A percentile compares a stretch with the other conserved stretches of the same genome.
phyloP scores from a whole-genome alignment of 768 basidiomycete species.

The Mrakia blollopis region DNA sequence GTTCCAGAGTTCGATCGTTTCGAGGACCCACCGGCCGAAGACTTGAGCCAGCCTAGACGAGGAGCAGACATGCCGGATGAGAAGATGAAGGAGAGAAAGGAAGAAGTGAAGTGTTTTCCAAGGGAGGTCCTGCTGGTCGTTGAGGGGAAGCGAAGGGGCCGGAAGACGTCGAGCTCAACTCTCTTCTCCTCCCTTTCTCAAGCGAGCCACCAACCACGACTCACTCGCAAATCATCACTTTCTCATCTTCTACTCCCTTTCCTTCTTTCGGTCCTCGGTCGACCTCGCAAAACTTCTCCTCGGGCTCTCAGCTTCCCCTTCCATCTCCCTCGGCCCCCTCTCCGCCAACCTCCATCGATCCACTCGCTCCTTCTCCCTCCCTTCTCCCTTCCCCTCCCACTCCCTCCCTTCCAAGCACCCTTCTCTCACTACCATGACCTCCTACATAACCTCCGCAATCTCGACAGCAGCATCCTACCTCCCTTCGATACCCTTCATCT shows the following conservation, averaged over 20 bases:
- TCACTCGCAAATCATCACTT: no score
- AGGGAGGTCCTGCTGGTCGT: neutral
- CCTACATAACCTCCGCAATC: neutral
- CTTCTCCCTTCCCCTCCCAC: neutral
- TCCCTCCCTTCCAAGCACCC: neutral
- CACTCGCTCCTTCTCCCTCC: neutral
- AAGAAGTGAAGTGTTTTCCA: neutral
- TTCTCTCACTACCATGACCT: neutral
- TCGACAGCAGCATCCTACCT: neutral
- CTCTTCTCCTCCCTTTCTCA: neutral
- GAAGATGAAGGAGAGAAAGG: neutral
- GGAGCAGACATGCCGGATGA: neutral
- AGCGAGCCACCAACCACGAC: no score
- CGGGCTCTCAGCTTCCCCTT: neutral
- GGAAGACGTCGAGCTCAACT: neutral
- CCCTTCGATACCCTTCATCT: neutral
- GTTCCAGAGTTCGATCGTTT: neutral
- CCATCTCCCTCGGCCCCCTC: neutral
- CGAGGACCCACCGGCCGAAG: neutral
- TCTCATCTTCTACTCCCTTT: no score
- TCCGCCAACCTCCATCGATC: neutral
- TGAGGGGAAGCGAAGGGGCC: no score
- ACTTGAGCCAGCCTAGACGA: conserved; percentile 31
- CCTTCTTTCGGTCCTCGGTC: no score
- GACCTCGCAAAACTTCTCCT: neutral